Percentiles rank a stretch among this genome's conserved stretches.
phyloP scores from a whole-genome alignment of 306 rosid species.

The Oemleria cerasiformis region DNA sequence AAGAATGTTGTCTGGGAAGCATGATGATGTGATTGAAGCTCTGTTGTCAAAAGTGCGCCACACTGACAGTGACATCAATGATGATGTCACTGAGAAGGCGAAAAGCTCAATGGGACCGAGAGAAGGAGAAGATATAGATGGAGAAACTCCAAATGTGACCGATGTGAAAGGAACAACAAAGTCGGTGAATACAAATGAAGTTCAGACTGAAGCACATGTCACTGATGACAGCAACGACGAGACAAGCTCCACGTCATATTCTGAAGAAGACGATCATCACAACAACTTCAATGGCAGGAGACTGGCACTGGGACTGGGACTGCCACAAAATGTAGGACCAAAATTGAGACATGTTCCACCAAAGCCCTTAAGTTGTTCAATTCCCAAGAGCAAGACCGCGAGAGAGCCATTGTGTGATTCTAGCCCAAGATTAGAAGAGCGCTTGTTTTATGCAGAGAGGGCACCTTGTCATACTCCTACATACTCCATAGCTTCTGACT shows the following conservation, averaged over 20 bases:
- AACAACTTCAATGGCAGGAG: no score
- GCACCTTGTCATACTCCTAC: constrained; percentile 53
- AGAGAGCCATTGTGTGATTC: constrained; percentile 33
- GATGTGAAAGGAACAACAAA: constrained; percentile 20
- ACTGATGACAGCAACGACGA: constrained; percentile 28
- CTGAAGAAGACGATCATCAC: constrained; percentile 17
- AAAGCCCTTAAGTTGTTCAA: constrained; percentile 22
- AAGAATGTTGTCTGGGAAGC: constrained; percentile 39
- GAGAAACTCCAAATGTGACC: constrained; percentile 3
- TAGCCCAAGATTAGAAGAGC: constrained; percentile 41
- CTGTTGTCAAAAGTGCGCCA: constrained; percentile 31
- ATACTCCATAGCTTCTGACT: constrained; percentile 81
- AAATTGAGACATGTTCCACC: constrained; percentile 21
- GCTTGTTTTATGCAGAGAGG: constrained; percentile 27
- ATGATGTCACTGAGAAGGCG: constrained; percentile 17
- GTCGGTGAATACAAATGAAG: constrained; percentile 25
- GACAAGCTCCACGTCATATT: constrained; percentile 34
- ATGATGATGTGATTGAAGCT: constrained; percentile 53
- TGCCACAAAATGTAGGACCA: constrained; percentile 19
- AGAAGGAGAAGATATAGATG: constrained; percentile 18
- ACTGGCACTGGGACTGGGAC: not conserved
- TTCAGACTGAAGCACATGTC: constrained; percentile 23
- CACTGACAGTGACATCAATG: not conserved
- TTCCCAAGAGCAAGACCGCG: constrained; percentile 13
- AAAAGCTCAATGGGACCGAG: constrained; percentile 18